Base-by-base conservation (phyloP, 2,329 filamentous ascomycete species). In the Hypoxylon sp. region DNA sequence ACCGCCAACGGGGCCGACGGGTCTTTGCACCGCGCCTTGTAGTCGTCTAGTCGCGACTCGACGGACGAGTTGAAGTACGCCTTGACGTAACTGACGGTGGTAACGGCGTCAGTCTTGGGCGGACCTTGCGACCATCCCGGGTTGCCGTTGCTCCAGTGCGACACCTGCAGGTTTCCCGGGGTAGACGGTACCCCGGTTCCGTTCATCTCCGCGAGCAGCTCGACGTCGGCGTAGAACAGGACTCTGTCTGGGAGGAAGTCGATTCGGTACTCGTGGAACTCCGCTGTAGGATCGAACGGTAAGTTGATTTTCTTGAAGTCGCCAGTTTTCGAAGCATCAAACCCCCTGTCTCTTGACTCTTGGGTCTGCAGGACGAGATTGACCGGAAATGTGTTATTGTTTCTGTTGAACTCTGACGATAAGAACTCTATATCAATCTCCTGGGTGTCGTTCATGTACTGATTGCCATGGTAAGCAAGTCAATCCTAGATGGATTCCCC, bases 401-500 rank as follows among this genome's bases (percentile, higher is more conserved):
- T 74, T 1, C 75, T 70, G 64, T 87, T 82, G 76, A 90, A 92
- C 68, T 93, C 84, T 21, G 82, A 82, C 1, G 91, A 92, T 2
- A 94, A 84, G 75, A 94, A 92, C 72, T 95, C 92, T 80, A 94
- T 89, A 76, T 94, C 92, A 73, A 94, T 93, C 74, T 94, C 92
- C 75, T 92, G 89, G 0, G 90, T 91, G 78, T 94, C 89, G 77
- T 93, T 93, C 80, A 87, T 88, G 78, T 93, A 94, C 91, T 93
- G n/a, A 36, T 56, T 19, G n/a, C 46, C 0, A 2, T n/a, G 11
- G 38, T 71, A 60, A 69, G 65, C n/a, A 41, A 43, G 23, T 38
- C 7, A n/a, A n/a, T n/a, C n/a, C n/a, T n/a, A n/a, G n/a, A 53
- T 50, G 51, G 11, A 21, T 45, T 36, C 17, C 60, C 6, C 19